Evolutionary conservation across 1,284 basidiomycete species (phyloP).

Genomic region (Clitocybe nebularis): DNA sequence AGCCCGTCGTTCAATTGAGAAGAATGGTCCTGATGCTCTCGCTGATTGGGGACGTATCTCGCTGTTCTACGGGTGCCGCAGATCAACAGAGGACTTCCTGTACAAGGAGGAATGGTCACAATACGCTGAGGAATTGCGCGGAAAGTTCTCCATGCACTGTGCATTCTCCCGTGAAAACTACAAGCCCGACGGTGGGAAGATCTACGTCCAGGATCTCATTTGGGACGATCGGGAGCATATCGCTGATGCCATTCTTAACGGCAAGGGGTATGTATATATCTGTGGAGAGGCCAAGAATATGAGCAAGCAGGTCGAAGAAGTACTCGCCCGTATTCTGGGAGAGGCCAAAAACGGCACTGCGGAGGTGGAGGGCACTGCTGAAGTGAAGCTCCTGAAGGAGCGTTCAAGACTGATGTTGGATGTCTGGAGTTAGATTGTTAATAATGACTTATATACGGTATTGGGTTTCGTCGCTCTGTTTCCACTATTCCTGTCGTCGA

Average conservation of each 20-base stretch:
- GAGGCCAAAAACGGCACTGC: constrained; percentile 88
- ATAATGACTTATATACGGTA: constrained; percentile 5
- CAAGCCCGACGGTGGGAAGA: constrained; percentile 90
- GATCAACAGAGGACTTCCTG: constrained; percentile 84
- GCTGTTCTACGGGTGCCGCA: constrained; percentile 95
- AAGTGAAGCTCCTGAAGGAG: constrained; percentile 93
- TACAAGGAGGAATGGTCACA: constrained; percentile 95
- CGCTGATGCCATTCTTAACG: constrained; percentile 85
- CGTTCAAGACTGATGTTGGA: constrained; percentile 78
- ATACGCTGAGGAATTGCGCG: constrained; percentile 83
- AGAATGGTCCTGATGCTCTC: constrained; percentile 88
- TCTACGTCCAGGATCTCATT: constrained; percentile 97
- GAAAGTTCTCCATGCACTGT: constrained; percentile 85
- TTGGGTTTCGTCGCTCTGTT: constrained; percentile 4
- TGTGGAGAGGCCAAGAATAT: constrained; percentile 98
- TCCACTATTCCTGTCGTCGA: constrained; percentile 3
- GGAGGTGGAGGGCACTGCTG: constrained; percentile 84
- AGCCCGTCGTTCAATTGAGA: constrained; percentile 89
- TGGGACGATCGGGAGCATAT: constrained; percentile 82
- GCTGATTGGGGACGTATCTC: constrained; percentile 94
- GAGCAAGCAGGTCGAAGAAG: constrained; percentile 92
- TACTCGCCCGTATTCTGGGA: constrained; percentile 81
- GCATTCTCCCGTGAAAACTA: constrained; percentile 89
- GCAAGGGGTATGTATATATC: constrained; percentile 92
- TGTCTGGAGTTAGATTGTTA: constrained; percentile 66